phyloP scores from a whole-genome alignment of 306 rosid genomes.

The Lathyrus oleraceus region DNA sequence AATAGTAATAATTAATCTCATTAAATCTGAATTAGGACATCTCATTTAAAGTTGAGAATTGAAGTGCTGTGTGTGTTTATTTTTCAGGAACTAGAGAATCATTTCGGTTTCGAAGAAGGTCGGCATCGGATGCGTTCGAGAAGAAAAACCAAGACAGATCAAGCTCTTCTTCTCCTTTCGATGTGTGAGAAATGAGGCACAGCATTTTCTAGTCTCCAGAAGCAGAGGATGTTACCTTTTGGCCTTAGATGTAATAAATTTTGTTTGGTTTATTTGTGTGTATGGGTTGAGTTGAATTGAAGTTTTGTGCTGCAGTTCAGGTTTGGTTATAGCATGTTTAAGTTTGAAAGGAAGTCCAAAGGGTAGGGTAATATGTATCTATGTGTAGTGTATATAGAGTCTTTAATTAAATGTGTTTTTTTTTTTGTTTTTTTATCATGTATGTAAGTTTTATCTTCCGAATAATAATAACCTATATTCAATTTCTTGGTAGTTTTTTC shows the following conservation, averaged over 20 bases:
- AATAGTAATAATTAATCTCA: background rate
- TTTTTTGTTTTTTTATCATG: background rate
- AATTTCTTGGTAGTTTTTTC: background rate
- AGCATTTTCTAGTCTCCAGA: background rate
- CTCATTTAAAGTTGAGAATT: background rate
- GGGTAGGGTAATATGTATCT: constrained; percentile 38
- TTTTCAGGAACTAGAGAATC: constrained; percentile 64
- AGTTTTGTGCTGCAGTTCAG: constrained; percentile 25
- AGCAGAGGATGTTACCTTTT: constrained; percentile 23
- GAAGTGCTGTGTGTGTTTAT: background rate
- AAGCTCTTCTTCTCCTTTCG: constrained; percentile 66
- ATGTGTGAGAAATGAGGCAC: constrained; percentile 54
- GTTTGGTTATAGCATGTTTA: constrained; percentile 4
- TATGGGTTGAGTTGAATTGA: background rate
- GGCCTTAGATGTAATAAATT: constrained; percentile 29
- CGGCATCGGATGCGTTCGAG: constrained; percentile 69
- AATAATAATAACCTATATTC: constrained; percentile 30
- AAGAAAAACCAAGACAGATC: constrained; percentile 54
- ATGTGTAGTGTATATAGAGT: constrained; percentile 28
- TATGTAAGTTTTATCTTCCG: constrained; percentile 22
- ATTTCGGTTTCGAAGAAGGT: constrained; percentile 67
- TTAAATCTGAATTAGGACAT: too few relatives aligned
- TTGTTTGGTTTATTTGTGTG: constrained; percentile 34
- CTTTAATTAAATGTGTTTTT: background rate
- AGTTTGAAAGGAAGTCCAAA: constrained; percentile 10